Evolutionary conservation across 345 rosid species (phyloP), one percentile per base, ranked within the genome.

Genomic region (Hirschfeldia incana): DNA sequence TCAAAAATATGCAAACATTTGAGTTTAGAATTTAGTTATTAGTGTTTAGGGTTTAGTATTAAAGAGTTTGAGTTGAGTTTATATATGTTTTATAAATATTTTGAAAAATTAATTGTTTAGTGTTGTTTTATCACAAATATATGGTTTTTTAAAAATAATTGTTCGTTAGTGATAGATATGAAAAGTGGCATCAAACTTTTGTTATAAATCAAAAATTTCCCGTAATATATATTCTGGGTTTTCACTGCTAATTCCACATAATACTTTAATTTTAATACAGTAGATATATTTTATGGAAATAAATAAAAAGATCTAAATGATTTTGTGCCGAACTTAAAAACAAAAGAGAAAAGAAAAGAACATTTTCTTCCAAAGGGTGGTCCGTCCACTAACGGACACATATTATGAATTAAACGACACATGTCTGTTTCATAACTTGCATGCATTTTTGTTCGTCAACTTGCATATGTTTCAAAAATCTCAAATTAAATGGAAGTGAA

Each of bases 341-440:
- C 1, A 46, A 46, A 46, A 46, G 53, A 46, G 1, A 46, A 44
- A 37, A 44, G 11, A 44, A 11, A 13, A 46, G 12, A 12, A 39
- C 46, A 39, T 39, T 39, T 39, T 39, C 46, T 39, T 39, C 13
- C 12, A 39, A 39, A 39, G 46, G 46, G 46, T 60, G 82, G 82
- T 73, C 66, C 70, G 78, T 74, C 78, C 65, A 62, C 51, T 74
- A 29, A 28, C 13, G 49, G 78, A 68, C 78, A 79, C 78, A 79
- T 79, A 73, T 60, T 29, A 73, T n/a, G 70, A 60, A 60, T 68
- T 5, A 28, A 59, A 49, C 28, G 75, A 79, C 82, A 79, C 82
- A 79, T 61, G 78, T 79, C 82, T 74, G 70, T 51, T 69, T 51
- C 61, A 53, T 51, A 69, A 74, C 60, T 62, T 79, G 82, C 82